Conservation (phyloP, 1,284 basidiomycete species). For the Sanguinoderma infundibulare region DNA sequence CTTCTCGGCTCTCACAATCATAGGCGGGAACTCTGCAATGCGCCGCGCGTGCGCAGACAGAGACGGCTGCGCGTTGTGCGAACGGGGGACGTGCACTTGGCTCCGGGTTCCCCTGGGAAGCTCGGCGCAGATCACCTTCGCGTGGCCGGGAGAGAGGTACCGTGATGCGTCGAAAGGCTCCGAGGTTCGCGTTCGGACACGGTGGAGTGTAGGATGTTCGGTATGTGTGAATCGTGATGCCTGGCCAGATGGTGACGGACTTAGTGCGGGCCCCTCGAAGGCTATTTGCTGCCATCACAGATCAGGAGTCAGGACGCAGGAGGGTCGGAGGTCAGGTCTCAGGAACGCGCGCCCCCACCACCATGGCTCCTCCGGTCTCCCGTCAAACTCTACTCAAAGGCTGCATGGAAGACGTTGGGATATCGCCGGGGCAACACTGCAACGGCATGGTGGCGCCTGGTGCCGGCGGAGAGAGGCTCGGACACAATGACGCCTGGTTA, state of each 20-base stretch:
- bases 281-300: neutral
- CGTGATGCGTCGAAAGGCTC: neutral
- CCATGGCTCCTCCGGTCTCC: neutral
- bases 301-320: neutral
- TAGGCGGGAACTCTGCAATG: too few relatives aligned
- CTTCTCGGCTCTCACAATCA: neutral
- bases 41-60: too few relatives aligned
- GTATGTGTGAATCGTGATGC: neutral
- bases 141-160: neutral
- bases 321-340: too few relatives aligned
- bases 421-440: neutral
- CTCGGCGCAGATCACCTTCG: slow-evolving; percentile 11
- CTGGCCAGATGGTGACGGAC: neutral
- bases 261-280: neutral
- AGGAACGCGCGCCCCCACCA: too few relatives aligned
- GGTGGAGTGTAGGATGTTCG: neutral
- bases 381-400: neutral
- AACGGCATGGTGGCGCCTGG: slow-evolving; percentile 1
- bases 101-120: slow-evolving; percentile 1
- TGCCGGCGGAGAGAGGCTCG: slow-evolving; percentile 7
- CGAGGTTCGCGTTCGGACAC: neutral
- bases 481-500: too few relatives aligned
- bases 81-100: neutral
- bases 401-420: neutral
- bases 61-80: neutral